These are phyloP conservation scores for Amanita thiersii DNA, from an alignment of 768 basidiomycete species.

Conservation along the genomic window DNA sequence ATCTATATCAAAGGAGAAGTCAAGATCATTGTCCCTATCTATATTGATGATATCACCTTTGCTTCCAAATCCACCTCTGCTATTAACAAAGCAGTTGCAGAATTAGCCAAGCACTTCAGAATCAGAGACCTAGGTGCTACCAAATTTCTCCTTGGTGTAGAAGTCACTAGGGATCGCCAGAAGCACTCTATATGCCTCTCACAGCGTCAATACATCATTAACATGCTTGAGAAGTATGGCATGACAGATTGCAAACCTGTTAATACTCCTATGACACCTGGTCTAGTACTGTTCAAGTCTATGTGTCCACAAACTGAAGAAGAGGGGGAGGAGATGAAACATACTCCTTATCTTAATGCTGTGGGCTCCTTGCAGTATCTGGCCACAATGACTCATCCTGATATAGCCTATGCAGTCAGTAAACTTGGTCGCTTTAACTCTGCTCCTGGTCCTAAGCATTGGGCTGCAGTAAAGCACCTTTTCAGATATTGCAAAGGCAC, in stretches of 20 bases:
- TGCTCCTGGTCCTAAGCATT: conserved; percentile 22
- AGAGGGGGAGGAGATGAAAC: conserved; percentile 5
- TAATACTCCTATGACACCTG: conserved; percentile 18
- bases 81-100: conserved; percentile 10
- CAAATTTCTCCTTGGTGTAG: conserved; percentile 16
- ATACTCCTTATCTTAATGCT: conserved; percentile 16
- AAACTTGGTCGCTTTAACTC: conserved; percentile 21
- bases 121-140: conserved; percentile 19
- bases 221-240: conserved; percentile 20
- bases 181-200: conserved; percentile 17
- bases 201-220: conserved; percentile 23
- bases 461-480: conserved; percentile 13
- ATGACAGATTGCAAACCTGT: conserved; percentile 19
- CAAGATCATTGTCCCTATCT: conserved; percentile 17
- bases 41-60: conserved; percentile 16
- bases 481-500: conserved; percentile 13
- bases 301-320: conserved; percentile 15
- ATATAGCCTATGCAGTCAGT: conserved; percentile 19
- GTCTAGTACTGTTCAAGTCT: conserved; percentile 10
- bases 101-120: conserved; percentile 10
- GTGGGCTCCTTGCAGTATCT: conserved; percentile 25
- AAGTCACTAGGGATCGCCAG: conserved; percentile 11
- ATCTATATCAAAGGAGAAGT: too few relatives aligned
- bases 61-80: background rate
- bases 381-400: conserved; percentile 17